Conservation (phyloP, 108 stramenopile genomes). For the Fragilariopsis cylindrus region DNA sequence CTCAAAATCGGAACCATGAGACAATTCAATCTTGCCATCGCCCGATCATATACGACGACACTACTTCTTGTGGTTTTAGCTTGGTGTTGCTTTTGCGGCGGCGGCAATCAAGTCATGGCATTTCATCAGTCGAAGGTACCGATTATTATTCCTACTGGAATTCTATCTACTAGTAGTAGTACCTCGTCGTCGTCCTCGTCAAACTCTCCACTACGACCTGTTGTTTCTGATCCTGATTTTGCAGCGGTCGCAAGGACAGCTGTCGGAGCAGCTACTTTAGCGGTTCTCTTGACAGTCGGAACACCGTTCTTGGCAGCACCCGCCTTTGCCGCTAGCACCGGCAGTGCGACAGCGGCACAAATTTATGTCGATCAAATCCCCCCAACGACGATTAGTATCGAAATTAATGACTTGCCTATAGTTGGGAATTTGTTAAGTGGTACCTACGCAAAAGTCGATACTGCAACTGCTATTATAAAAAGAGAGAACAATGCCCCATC, state of each 20-base stretch:
- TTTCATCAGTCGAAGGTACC: too few species aligned
- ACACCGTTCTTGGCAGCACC: slow-evolving; percentile 7
- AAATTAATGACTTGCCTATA: slow-evolving; percentile 47
- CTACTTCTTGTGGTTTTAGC: neutral
- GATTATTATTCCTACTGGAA: neutral
- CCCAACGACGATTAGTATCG: slow-evolving; percentile 35
- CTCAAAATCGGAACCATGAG: too few species aligned
- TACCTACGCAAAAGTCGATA: slow-evolving; percentile 42
- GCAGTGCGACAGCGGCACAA: slow-evolving; percentile 40
- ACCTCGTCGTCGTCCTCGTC: neutral
- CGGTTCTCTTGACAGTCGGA: slow-evolving; percentile 14
- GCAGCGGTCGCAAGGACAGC: slow-evolving; percentile 6
- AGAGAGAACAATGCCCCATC: slow-evolving; percentile 1
- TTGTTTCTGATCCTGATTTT: neutral
- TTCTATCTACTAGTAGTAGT: neutral
- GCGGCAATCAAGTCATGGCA: too few species aligned
- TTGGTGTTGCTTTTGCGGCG: neutral
- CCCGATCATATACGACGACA: neutral
- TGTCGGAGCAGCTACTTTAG: slow-evolving; percentile 24
- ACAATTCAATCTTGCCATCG: too few species aligned
- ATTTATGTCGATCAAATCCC: slow-evolving; percentile 40
- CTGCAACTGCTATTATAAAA: neutral
- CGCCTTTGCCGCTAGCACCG: slow-evolving; percentile 27
- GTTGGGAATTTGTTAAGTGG: slow-evolving; percentile 47
- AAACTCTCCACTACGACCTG: neutral